Conservation (phyloP, 257 asterid species). For the Fraxinus pennsylvanica region DNA sequence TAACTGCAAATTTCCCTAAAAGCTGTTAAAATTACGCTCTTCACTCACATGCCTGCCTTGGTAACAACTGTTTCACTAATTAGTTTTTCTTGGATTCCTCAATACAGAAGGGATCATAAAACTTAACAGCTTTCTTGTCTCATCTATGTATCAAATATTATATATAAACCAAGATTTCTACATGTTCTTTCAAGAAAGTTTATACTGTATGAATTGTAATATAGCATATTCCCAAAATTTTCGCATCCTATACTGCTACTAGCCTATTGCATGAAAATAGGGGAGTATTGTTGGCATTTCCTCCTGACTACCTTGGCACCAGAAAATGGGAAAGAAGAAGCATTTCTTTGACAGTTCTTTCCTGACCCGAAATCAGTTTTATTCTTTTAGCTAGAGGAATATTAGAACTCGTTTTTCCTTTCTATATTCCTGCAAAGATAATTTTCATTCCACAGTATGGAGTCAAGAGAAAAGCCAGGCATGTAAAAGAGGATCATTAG, state of each 20-base stretch:
- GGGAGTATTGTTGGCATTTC: neutral
- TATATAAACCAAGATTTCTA: neutral
- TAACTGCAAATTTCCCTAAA: neutral
- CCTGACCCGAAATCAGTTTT: neutral
- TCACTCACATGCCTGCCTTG: neutral
- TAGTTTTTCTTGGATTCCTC: slow-evolving; percentile 31
- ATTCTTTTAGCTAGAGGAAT: neutral
- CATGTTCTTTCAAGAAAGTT: neutral
- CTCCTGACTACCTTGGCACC: neutral
- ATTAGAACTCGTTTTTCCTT: neutral
- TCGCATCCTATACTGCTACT: neutral
- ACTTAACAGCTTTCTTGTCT: slow-evolving; percentile 12
- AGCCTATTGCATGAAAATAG: neutral
- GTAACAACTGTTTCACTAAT: neutral
- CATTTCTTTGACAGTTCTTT: neutral
- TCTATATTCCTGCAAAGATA: neutral
- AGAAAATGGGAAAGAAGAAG: neutral
- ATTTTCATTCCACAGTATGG: neutral
- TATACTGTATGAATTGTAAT: neutral
- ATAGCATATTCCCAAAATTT: neutral
- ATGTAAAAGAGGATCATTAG: neutral
- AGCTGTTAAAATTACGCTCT: neutral
- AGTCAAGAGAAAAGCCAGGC: neutral
- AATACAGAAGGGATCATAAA: slow-evolving; percentile 35
- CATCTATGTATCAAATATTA: neutral